Evolutionary conservation across 768 basidiomycete species (phyloP).

Genomic region (Tulasnella sp.): DNA sequence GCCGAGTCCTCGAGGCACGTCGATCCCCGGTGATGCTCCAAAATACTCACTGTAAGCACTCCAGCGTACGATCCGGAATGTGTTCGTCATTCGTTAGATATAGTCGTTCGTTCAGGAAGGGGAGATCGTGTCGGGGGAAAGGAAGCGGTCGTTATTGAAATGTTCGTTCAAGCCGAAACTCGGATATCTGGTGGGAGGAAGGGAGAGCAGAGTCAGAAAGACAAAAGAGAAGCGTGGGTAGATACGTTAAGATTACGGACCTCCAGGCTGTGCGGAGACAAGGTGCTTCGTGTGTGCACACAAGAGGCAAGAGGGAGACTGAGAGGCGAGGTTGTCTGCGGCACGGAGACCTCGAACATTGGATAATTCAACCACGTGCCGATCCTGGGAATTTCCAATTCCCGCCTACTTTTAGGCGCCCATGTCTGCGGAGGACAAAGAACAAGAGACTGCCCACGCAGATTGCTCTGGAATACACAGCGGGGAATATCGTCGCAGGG

Average conservation of each 20-base stretch:
- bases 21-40: neutral
- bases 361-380: slow-evolving; percentile 5
- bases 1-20: neutral
- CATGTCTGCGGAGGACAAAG: neutral
- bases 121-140: neutral
- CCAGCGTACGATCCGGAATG: slow-evolving; percentile 22
- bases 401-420: neutral
- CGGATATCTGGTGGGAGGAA: neutral
- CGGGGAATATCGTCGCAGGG: too few species aligned
- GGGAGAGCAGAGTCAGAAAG: slow-evolving; percentile 7
- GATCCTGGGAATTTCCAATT: neutral
- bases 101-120: neutral
- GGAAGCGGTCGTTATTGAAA: slow-evolving; percentile 10
- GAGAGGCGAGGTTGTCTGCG: neutral
- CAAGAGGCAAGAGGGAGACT: slow-evolving; percentile 7
- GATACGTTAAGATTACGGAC: slow-evolving; percentile 11
- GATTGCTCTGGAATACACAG: neutral
- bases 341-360: slow-evolving; percentile 5
- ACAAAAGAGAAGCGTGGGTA: neutral
- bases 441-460: neutral
- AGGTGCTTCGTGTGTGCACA: neutral
- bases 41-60: slow-evolving; percentile 24
- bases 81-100: slow-evolving; percentile 26
- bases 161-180: neutral
- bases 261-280: slow-evolving; percentile 14